A percentile compares a stretch with the other conserved stretches of the same genome.
Evolutionary conservation across 192 early-diverging fungal species (phyloP).

Genomic region (Linderina pennispora): DNA sequence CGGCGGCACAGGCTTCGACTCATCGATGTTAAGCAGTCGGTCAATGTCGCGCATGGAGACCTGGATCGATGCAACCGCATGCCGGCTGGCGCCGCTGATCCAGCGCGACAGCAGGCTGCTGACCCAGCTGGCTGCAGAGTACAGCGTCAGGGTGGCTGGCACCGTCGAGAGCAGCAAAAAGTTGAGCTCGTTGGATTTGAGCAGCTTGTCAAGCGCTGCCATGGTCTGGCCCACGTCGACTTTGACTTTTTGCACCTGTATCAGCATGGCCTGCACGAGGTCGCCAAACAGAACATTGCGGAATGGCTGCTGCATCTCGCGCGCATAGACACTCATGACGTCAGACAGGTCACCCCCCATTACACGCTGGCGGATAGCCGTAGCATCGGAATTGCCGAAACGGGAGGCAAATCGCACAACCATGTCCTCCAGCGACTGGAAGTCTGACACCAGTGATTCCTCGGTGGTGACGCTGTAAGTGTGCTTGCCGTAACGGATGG

Average conservation of each 20-base stretch:
- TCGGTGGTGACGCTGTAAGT: slow-evolving; percentile 69
- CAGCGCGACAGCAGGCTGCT: slow-evolving; percentile 30
- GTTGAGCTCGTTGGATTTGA: slow-evolving; percentile 92
- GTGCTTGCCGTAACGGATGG: slow-evolving; percentile 76
- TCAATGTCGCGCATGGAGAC: slow-evolving; percentile 53
- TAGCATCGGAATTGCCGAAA: slow-evolving; percentile 50
- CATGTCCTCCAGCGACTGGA: slow-evolving; percentile 87
- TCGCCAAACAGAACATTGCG: slow-evolving; percentile 52
- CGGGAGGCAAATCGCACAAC: slow-evolving; percentile 70
- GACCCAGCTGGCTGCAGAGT: slow-evolving; percentile 40
- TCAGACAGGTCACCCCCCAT: slow-evolving; percentile 74
- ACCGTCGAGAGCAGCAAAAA: slow-evolving; percentile 83
- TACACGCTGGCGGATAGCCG: slow-evolving; percentile 49
- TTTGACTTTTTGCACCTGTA: slow-evolving; percentile 91
- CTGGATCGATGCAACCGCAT: slow-evolving; percentile 47
- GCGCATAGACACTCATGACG: slow-evolving; percentile 73
- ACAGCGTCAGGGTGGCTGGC: slow-evolving; percentile 60
- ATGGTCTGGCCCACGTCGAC: slow-evolving; percentile 90
- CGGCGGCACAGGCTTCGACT: slow-evolving; percentile 2
- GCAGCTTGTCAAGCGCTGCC: slow-evolving; percentile 85
- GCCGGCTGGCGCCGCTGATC: slow-evolving; percentile 27
- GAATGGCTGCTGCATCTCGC: slow-evolving; percentile 56
- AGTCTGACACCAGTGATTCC: slow-evolving; percentile 69
- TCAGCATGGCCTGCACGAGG: slow-evolving; percentile 64
- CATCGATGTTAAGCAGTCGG: slow-evolving; percentile 46